These are phyloP conservation scores for Trichoderma brevicompactum DNA, from an alignment of 2,329 filamentous ascomycete species.

Conservation along the genomic window DNA sequence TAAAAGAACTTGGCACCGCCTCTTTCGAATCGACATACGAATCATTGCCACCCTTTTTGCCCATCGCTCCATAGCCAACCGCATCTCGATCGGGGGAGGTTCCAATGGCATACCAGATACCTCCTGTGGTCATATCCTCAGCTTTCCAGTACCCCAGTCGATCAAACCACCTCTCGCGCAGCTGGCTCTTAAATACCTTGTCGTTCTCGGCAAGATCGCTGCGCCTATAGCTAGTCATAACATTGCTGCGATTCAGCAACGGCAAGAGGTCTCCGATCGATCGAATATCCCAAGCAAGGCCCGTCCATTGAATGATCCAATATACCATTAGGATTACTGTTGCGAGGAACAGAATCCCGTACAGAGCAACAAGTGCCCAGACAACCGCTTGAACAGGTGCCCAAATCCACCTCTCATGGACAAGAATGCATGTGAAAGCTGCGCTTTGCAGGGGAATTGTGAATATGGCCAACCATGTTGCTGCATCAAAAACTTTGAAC, in stretches of 20 bases:
- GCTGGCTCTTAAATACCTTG: constrained; percentile 57
- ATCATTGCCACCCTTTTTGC: constrained; percentile 40
- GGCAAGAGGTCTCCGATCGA: constrained; percentile 81
- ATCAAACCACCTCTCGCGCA: constrained; percentile 63
- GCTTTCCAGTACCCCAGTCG: constrained; percentile 87
- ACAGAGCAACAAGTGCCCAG: constrained; percentile 77
- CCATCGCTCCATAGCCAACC: constrained; percentile 35
- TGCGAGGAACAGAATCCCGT: constrained; percentile 67
- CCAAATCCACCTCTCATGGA: constrained; percentile 73
- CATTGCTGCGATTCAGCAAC: constrained; percentile 79
- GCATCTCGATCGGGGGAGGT: constrained; percentile 41
- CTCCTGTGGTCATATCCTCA: constrained; percentile 62
- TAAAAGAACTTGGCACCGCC: constrained; percentile 31
- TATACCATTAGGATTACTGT: constrained; percentile 60
- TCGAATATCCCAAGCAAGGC: constrained; percentile 82
- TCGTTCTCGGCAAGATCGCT: constrained; percentile 61
- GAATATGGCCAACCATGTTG: constrained; percentile 79
- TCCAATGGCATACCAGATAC: constrained; percentile 80
- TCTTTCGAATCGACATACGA: constrained; percentile 40
- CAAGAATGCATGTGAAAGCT: constrained; percentile 68
- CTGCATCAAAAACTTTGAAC: constrained; percentile 66
- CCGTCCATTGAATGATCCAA: constrained; percentile 69
- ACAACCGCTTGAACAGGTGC: constrained; percentile 75
- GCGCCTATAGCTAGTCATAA: constrained; percentile 70
- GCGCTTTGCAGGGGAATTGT: constrained; percentile 81